Conservation (phyloP, 1,284 basidiomycete genomes). For the Cystobasidiaceae sp. region DNA sequence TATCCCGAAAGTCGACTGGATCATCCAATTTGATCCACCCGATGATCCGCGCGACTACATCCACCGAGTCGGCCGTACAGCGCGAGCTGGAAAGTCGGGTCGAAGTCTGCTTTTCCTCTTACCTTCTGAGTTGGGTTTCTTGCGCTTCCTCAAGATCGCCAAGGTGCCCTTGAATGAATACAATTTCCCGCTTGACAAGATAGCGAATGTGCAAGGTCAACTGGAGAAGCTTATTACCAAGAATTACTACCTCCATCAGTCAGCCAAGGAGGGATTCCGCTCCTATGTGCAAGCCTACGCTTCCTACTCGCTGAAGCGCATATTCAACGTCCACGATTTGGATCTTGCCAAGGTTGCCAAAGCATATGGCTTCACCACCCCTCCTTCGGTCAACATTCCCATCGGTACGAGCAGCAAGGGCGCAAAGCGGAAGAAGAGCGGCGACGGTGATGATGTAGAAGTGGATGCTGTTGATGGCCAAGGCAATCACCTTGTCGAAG, state of each 20-base stretch:
- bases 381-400: constrained; percentile 70
- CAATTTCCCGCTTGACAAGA: constrained; percentile 83
- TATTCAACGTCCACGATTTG: constrained; percentile 91
- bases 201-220: constrained; percentile 95
- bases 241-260: constrained; percentile 95
- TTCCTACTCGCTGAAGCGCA: constrained; percentile 95
- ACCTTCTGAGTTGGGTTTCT: constrained; percentile 89
- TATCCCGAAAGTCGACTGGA: constrained; percentile 98
- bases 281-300: constrained; percentile 98
- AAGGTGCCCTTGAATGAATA: constrained; percentile 98
- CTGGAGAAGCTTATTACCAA: constrained; percentile 91
- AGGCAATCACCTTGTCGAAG: constrained; percentile 6
- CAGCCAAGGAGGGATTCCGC: constrained; percentile 87
- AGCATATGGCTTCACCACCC: constrained; percentile 91
- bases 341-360: constrained; percentile 93
- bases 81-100: constrained; percentile 91
- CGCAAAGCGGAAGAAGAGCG: constrained; percentile 56
- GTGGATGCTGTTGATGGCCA: constrained; percentile 29
- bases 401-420: constrained; percentile 51
- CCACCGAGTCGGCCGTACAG: constrained; percentile 96
- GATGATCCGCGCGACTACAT: constrained; percentile 99
- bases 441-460: constrained; percentile 53
- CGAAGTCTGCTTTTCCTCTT: constrained; percentile 92
- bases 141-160: constrained; percentile 93
- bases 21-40: constrained; percentile 97